Evolutionary conservation across 192 early-diverging fungal genomes (phyloP).

Genomic region (Coemansia sp.): DNA sequence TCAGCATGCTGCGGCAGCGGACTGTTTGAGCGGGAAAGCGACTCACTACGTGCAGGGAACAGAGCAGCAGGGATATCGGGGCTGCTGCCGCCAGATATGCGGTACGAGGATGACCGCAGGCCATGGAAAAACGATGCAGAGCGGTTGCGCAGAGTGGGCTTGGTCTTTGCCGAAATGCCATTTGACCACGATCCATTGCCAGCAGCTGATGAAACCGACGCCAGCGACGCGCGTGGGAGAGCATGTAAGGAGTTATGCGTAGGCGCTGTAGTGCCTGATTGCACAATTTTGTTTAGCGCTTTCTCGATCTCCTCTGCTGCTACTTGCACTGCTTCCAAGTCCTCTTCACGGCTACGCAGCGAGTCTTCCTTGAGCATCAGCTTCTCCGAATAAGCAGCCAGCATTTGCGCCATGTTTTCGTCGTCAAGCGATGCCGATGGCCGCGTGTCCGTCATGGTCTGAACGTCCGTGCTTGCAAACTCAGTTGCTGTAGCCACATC

Average conservation of each 20-base stretch:
- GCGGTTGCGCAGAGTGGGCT: constrained; percentile 26
- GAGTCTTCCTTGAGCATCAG: constrained; percentile 48
- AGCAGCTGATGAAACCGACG: background rate
- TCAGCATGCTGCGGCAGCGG: background rate
- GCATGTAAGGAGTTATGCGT: constrained; percentile 2
- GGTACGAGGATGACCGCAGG: constrained; percentile 21
- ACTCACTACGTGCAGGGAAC: background rate
- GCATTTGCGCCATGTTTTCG: constrained; percentile 34
- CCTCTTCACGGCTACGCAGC: constrained; percentile 48
- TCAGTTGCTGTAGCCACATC: background rate
- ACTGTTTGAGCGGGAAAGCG: background rate
- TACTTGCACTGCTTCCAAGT: constrained; percentile 33
- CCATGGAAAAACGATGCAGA: constrained; percentile 50
- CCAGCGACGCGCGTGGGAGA: background rate
- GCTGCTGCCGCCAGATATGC: constrained; percentile 10
- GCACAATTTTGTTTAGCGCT: constrained; percentile 16
- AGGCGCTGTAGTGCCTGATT: background rate
- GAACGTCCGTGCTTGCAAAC: constrained; percentile 12
- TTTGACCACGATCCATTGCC: constrained; percentile 14
- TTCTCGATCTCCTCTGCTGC: constrained; percentile 17
- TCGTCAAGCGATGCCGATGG: background rate
- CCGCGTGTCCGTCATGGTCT: constrained; percentile 28
- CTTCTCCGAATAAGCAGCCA: constrained; percentile 44
- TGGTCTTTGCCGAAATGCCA: constrained; percentile 13
- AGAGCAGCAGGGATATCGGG: constrained; percentile 14